These are phyloP conservation scores for Akanthomyces dipterigenus DNA, from an alignment of 2,329 filamentous ascomycete genomes.

Conservation along the genomic window DNA sequence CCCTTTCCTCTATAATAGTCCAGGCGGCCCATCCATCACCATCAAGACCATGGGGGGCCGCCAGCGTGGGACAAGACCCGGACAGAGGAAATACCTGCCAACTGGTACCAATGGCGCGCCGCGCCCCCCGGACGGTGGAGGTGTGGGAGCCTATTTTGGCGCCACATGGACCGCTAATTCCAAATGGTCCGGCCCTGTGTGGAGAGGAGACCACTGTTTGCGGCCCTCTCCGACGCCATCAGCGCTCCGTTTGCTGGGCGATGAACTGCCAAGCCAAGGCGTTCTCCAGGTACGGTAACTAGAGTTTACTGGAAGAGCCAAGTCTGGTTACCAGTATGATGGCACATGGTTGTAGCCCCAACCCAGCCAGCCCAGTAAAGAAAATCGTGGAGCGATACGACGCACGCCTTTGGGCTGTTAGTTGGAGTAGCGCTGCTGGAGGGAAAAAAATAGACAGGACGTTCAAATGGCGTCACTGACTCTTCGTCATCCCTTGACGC, in stretches of 20 bases:
- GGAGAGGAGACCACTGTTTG: background rate
- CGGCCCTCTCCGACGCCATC: background rate
- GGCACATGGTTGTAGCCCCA: background rate
- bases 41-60: background rate
- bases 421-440: no score
- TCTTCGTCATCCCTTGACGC: background rate
- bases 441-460: background rate
- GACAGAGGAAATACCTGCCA: no score
- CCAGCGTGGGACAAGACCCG: background rate
- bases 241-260: background rate
- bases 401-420: no score
- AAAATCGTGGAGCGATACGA: constrained; percentile 5
- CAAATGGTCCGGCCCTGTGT: background rate
- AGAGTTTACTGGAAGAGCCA: no score
- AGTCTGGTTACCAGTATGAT: no score
- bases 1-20: no score
- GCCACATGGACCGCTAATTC: background rate
- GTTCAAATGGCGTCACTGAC: background rate
- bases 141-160: background rate
- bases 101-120: background rate
- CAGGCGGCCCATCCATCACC: no score
- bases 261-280: background rate
- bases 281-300: no score
- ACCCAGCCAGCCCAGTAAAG: background rate
- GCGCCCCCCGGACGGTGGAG: constrained; percentile 1